Conservation (phyloP, 2,329 filamentous ascomycete species). For the Pyrenochaeta sp. region DNA sequence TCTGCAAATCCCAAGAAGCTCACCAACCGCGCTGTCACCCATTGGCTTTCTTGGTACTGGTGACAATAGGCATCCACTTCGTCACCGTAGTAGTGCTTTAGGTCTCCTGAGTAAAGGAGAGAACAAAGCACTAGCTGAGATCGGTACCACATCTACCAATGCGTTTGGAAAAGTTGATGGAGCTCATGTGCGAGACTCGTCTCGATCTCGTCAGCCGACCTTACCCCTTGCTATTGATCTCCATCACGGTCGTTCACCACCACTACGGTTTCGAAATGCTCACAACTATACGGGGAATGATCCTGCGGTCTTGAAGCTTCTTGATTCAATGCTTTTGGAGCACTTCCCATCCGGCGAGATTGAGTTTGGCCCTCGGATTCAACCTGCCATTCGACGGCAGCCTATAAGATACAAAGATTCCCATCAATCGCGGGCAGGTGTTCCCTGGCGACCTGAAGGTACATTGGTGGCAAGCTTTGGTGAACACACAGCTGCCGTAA, state of each 20-base stretch:
- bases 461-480: constrained; percentile 86
- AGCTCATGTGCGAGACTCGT: constrained; percentile 49
- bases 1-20: constrained; percentile 37
- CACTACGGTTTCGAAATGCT: constrained; percentile 65
- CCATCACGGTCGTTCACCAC: constrained; percentile 41
- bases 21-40: constrained; percentile 39
- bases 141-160: constrained; percentile 68
- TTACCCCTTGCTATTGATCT: constrained; percentile 44
- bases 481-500: constrained; percentile 85
- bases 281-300: constrained; percentile 88
- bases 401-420: constrained; percentile 64
- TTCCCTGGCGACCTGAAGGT: constrained; percentile 84
- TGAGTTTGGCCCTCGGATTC: constrained; percentile 81
- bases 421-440: constrained; percentile 58
- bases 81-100: constrained; percentile 65
- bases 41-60: constrained; percentile 40
- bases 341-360: constrained; percentile 68
- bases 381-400: constrained; percentile 66
- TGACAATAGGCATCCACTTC: constrained; percentile 49
- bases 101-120: constrained; percentile 68
- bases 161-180: constrained; percentile 71
- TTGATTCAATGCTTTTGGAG: constrained; percentile 84
- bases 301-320: constrained; percentile 66
- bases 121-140: constrained; percentile 70
- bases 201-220: constrained; percentile 36